Percentiles rank a stretch among this genome's conserved stretches.
phyloP scores from a whole-genome alignment of 1,284 basidiomycete species.

The Amylostereum areolatum region DNA sequence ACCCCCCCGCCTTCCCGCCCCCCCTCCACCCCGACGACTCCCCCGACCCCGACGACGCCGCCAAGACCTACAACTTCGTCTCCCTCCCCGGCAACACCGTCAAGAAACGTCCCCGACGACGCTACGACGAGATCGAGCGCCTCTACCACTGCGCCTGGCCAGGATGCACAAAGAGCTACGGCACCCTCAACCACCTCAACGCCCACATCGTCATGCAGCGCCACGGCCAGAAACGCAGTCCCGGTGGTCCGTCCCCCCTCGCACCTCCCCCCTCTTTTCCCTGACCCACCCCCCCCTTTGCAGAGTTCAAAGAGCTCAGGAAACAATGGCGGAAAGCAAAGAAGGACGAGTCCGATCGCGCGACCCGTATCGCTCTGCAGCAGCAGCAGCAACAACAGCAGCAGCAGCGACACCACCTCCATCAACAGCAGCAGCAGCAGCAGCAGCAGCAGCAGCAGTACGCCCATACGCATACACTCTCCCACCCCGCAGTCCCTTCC shows the following conservation, averaged over 20 bases:
- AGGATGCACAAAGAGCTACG: conserved; percentile 82
- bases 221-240: conserved; percentile 79
- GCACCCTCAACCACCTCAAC: conserved; percentile 88
- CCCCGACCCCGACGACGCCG: conserved; percentile 6
- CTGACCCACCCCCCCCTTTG: conserved; percentile 4
- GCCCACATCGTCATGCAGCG: conserved; percentile 93
- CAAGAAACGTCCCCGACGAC: conserved; percentile 76
- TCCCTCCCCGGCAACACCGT: conserved; percentile 72
- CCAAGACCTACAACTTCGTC: conserved; percentile 77
- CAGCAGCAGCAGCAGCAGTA: not conserved
- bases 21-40: conserved; percentile 6
- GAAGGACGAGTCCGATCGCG: conserved; percentile 49
- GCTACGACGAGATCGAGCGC: conserved; percentile 91
- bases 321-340: conserved; percentile 94
- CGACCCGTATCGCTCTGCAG: conserved; percentile 5
- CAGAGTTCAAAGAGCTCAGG: conserved; percentile 97
- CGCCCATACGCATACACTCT: not conserved
- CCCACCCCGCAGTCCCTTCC: not conserved
- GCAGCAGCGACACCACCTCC: conserved; percentile 2
- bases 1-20: conserved; percentile 3
- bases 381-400: conserved; percentile 4
- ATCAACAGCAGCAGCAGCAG: not conserved
- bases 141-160: conserved; percentile 81
- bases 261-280: conserved; percentile 3
- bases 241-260: conserved; percentile 55